Conservation (phyloP, 139 green algal species). For the Pleodorina starrii region DNA sequence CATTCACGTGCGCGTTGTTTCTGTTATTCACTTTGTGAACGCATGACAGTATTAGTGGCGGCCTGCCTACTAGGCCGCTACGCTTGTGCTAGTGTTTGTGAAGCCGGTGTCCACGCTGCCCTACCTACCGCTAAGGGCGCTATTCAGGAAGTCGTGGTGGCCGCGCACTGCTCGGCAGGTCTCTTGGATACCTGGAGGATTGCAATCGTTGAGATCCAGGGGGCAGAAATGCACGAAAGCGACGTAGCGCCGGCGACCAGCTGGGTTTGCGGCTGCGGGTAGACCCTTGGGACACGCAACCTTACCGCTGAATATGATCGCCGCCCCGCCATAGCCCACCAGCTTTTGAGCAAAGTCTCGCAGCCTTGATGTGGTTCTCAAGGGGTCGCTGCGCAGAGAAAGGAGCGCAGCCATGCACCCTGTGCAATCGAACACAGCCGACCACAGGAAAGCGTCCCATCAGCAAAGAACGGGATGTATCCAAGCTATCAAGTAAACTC, state of each 20-base stretch:
- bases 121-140: conserved; percentile 24
- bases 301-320: conserved; percentile 30
- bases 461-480: not conserved
- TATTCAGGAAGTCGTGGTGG: conserved; percentile 36
- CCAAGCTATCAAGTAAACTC: no score
- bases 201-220: no score
- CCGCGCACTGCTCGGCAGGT: conserved; percentile 1
- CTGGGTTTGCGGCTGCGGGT: no score
- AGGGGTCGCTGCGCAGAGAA: not conserved
- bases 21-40: no score
- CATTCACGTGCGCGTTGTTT: no score
- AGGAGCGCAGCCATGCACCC: conserved; percentile 11
- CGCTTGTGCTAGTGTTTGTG: no score
- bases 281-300: not conserved
- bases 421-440: no score
- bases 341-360: conserved; percentile 23
- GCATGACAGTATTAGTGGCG: no score
- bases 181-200: conserved; percentile 13
- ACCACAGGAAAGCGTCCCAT: not conserved
- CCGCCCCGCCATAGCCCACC: conserved; percentile 6
- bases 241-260: no score
- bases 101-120: no score
- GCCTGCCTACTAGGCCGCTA: no score
- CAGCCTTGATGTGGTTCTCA: not conserved
- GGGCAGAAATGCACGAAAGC: no score